Evolutionary conservation across 768 basidiomycete species (phyloP).

Genomic region (Scleroderma bovista): DNA sequence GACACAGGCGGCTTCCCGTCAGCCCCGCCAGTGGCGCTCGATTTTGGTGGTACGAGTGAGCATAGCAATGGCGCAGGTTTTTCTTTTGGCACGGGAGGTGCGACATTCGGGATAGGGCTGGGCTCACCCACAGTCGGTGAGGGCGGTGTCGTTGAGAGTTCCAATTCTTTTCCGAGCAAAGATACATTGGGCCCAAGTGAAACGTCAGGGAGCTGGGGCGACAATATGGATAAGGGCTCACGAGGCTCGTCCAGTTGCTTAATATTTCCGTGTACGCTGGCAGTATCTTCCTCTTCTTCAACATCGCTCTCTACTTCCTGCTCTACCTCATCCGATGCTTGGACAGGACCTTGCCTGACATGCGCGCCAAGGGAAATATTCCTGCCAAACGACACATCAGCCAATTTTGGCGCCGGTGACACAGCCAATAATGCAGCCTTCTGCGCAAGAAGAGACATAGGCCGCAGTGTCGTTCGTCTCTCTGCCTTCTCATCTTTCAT

Average conservation of each 20-base stretch:
- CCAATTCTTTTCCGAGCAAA: conserved; percentile 8
- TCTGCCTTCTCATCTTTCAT: conserved; percentile 8
- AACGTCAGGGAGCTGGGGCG: conserved; percentile 10
- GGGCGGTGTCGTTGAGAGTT: neutral
- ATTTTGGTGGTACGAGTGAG: conserved; percentile 14
- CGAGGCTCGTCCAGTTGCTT: conserved; percentile 3
- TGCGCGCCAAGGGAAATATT: conserved; percentile 14
- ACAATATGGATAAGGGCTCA: neutral
- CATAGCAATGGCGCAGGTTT: conserved; percentile 12
- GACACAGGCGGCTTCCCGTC: conserved; percentile 21
- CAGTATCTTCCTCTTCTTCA: too few species aligned
- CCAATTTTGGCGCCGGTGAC: conserved; percentile 7
- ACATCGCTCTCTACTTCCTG: conserved; percentile 3
- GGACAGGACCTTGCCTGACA: conserved; percentile 2
- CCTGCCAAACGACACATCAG: conserved; percentile 15
- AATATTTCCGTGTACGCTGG: neutral
- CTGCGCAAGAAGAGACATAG: conserved; percentile 2
- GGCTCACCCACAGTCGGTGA: neutral
- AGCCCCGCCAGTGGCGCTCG: conserved; percentile 14
- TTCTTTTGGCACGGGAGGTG: conserved; percentile 17
- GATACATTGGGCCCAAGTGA: conserved; percentile 9
- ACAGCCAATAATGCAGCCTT: conserved; percentile 1
- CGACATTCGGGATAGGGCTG: conserved; percentile 8
- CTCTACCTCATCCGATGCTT: conserved; percentile 9
- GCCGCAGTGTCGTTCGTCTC: conserved; percentile 15